Base-by-base conservation (phyloP, 495 filamentous ascomycete species). In the Diplogelasinospora grovesii region DNA sequence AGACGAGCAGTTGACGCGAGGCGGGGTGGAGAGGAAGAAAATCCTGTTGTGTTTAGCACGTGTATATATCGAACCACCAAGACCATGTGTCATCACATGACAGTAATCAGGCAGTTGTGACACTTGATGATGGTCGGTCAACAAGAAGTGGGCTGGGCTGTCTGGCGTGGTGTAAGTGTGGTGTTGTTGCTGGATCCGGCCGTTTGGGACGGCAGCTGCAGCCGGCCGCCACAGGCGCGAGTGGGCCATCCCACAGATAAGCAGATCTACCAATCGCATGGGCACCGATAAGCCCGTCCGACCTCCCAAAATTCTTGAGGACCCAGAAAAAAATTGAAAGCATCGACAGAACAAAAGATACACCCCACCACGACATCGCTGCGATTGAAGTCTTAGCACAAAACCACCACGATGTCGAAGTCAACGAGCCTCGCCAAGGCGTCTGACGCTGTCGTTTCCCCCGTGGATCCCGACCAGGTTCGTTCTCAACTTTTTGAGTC, bases 381-480 rank as follows among this genome's bases (percentile, higher is more conserved):
- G 22, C 21, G 15, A 20, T 22, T 8, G 20, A 24, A 5, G n/a
- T 14, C 10, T 41, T 29, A 23, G n/a, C 8, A 13, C 35, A 43
- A 41, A 38, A 21, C 26, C n/a, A 4, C 26, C 18, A 55, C 44
- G 41, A 60, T 58, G 54, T 53, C 57, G 3, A 46, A 47, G n/a
- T 49, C 57, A 15, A 56, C 41, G 26, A 10, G 52, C 11, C 47
- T 52, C 36, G 34, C 49, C 22, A 58, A 53, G 49, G 31, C 49
- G 36, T 20, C 44, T 22, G 63, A 62, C 24, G 44, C 59, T 40
- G 43, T 52, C 10, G 57, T 59, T 38, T 60, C 66, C 34, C 56
- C 50, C 6, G 54, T 75, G 31, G 53, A 68, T 38, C 48, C 57
- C n/a, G 64, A 70, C 11, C 69, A 70, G 59, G 66, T 68, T 34